phyloP scores from a whole-genome alignment of 768 basidiomycete species.

The Russula griseocarnosa region DNA sequence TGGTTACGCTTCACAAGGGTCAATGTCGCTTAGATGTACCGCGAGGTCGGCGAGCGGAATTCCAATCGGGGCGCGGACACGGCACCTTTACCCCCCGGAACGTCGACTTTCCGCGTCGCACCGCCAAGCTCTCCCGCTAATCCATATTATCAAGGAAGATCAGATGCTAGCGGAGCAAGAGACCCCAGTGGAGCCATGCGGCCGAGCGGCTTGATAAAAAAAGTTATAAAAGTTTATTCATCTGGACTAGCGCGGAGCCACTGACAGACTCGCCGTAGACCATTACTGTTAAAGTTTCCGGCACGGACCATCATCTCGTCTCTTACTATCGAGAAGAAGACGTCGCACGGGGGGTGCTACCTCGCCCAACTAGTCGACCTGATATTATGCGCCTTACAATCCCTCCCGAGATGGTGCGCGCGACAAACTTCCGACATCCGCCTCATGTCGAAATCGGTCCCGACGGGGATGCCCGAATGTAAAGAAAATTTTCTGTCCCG shows the following conservation, averaged over 20 bases:
- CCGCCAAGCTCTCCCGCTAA: constrained; percentile 19
- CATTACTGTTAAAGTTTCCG: constrained; percentile 78
- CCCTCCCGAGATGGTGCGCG: constrained; percentile 70
- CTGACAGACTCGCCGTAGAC: constrained; percentile 46
- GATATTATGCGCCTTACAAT: constrained; percentile 73
- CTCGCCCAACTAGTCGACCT: constrained; percentile 62
- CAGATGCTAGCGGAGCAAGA: constrained; percentile 28
- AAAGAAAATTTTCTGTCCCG: constrained; percentile 31
- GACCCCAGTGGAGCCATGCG: constrained; percentile 20
- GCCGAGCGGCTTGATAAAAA: constrained; percentile 70
- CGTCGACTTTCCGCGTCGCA: constrained; percentile 25
- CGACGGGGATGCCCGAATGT: constrained; percentile 68
- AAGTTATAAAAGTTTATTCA: constrained; percentile 42
- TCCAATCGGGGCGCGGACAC: constrained; percentile 22
- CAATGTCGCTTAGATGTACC: constrained; percentile 56
- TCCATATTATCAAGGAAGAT: constrained; percentile 22
- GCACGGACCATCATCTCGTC: constrained; percentile 76
- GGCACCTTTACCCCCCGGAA: constrained; percentile 20
- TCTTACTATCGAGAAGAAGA: constrained; percentile 83
- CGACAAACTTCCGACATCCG: constrained; percentile 79
- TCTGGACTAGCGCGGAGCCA: constrained; percentile 9
- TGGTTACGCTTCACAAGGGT: constrained; percentile 11
- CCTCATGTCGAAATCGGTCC: constrained; percentile 72
- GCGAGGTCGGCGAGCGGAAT: constrained; percentile 69
- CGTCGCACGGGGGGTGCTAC: constrained; percentile 61